These are phyloP conservation scores for Pythium scleroteichum DNA, from an alignment of 352 stramenopile genomes.

Conservation along the genomic window DNA sequence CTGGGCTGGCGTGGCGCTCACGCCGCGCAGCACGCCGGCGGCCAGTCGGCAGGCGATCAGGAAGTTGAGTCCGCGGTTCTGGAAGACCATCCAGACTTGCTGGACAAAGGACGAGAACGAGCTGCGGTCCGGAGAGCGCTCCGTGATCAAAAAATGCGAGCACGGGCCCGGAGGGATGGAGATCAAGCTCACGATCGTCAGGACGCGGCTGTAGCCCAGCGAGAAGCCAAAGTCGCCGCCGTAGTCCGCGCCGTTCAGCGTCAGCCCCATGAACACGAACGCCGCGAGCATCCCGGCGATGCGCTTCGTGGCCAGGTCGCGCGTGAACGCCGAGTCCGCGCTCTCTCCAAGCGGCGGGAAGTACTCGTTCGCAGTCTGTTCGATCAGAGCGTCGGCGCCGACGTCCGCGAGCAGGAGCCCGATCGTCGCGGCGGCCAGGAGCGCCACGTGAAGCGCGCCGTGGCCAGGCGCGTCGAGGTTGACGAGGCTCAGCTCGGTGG, in stretches of 20 bases:
- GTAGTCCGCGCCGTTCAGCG: slow-evolving; percentile 41
- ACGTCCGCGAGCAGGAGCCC: slow-evolving; percentile 81
- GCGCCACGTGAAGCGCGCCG: slow-evolving; percentile 47
- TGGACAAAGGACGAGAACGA: slow-evolving; percentile 28
- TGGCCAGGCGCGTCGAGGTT: slow-evolving; percentile 40
- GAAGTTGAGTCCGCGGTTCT: slow-evolving; percentile 38
- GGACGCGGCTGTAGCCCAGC: slow-evolving; percentile 47
- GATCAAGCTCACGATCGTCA: slow-evolving; percentile 35
- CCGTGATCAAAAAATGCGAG: slow-evolving; percentile 29
- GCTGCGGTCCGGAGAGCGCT: slow-evolving; percentile 12
- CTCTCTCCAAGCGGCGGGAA: slow-evolving; percentile 8
- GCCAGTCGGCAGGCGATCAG: slow-evolving; percentile 46
- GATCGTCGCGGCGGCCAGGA: slow-evolving; percentile 65
- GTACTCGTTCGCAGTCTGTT: slow-evolving; percentile 35
- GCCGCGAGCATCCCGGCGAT: slow-evolving; percentile 34
- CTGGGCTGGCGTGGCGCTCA: slow-evolving; percentile 37
- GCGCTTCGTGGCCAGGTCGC: slow-evolving; percentile 35
- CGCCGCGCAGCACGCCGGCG: slow-evolving; percentile 31
- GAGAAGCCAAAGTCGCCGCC: not conserved
- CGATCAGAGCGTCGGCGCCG: slow-evolving; percentile 55
- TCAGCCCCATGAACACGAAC: slow-evolving; percentile 54
- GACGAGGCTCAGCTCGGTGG: slow-evolving; percentile 30
- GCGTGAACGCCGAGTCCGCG: slow-evolving; percentile 26
- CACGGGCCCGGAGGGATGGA: slow-evolving; percentile 34
- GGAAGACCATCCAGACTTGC: slow-evolving; percentile 37